Conservation (phyloP, 768 basidiomycete genomes). For the Rhizopogon rudus region DNA sequence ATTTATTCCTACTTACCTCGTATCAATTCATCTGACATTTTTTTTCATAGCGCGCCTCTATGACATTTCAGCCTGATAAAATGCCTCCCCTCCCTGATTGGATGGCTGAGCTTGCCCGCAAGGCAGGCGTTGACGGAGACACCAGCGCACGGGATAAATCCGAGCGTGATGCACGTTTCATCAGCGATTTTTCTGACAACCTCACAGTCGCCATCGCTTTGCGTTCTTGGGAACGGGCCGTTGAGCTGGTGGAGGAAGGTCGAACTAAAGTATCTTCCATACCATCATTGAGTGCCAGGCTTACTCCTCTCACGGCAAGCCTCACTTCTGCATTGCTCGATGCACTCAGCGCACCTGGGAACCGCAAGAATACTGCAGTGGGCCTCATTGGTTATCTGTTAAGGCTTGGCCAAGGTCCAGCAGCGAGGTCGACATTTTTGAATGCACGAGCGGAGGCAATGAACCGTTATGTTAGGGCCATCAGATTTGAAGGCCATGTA, state of each 20-base stretch:
- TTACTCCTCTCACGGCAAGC: conserved; percentile 60
- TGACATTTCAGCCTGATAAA: conserved; percentile 29
- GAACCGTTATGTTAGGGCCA: conserved; percentile 73
- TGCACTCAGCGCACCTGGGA: conserved; percentile 68
- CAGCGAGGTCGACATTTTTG: conserved; percentile 81
- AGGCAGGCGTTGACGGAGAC: conserved; percentile 36
- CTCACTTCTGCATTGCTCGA: conserved; percentile 67
- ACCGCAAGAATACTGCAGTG: conserved; percentile 73
- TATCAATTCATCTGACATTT: neutral
- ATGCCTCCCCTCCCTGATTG: conserved; percentile 69
- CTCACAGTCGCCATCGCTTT: conserved; percentile 88
- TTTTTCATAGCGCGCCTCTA: conserved; percentile 25
- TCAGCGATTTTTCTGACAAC: conserved; percentile 88
- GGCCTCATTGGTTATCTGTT: conserved; percentile 67
- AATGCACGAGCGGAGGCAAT: conserved; percentile 73
- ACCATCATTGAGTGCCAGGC: conserved; percentile 51
- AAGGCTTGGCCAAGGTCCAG: conserved; percentile 69
- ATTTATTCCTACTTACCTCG: neutral
- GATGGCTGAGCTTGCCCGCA: conserved; percentile 64
- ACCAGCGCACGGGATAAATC: conserved; percentile 66
- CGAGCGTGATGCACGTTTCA: conserved; percentile 81
- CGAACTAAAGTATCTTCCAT: conserved; percentile 52
- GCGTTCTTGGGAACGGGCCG: conserved; percentile 84
- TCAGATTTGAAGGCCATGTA: conserved; percentile 87
- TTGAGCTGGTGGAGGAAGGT: conserved; percentile 83